Conservation (phyloP, 331 rosid genomes). For the Spiraea crenata region DNA sequence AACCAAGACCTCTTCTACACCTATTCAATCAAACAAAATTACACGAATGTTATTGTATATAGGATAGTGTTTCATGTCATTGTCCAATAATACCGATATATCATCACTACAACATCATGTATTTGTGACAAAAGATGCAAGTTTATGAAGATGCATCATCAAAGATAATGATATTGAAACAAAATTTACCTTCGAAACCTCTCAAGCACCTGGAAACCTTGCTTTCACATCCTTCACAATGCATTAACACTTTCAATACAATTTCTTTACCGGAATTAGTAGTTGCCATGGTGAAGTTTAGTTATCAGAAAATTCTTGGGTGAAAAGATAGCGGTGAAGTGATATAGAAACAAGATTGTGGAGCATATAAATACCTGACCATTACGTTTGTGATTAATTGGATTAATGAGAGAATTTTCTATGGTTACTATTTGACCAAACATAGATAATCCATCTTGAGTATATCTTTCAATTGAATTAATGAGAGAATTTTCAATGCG, state of each 20-base stretch:
- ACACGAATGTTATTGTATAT: too few relatives aligned
- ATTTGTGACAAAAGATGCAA: too few relatives aligned
- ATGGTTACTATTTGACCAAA: background rate
- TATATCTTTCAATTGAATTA: background rate
- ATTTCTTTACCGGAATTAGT: constrained; percentile 20
- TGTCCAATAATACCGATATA: too few relatives aligned
- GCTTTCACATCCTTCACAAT: constrained; percentile 71
- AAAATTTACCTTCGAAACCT: constrained; percentile 46
- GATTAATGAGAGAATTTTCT: too few relatives aligned
- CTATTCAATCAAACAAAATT: background rate
- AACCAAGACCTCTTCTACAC: constrained; percentile 32
- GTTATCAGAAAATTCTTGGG: background rate
- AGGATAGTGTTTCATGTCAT: too few relatives aligned
- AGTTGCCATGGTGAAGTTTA: background rate
- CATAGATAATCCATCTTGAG: background rate
- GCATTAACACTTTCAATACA: constrained; percentile 67
- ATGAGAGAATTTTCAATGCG: too few relatives aligned
- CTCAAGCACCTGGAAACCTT: constrained; percentile 57
- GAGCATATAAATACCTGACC: background rate
- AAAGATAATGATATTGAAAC: background rate
- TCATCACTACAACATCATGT: too few relatives aligned
- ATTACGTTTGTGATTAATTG: background rate
- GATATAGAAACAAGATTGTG: background rate
- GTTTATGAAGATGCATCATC: background rate
- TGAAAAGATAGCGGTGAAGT: background rate